These are phyloP conservation scores for Mycosphaerella sp. DNA, from an alignment of 2,329 filamentous ascomycete species.

Conservation along the genomic window DNA sequence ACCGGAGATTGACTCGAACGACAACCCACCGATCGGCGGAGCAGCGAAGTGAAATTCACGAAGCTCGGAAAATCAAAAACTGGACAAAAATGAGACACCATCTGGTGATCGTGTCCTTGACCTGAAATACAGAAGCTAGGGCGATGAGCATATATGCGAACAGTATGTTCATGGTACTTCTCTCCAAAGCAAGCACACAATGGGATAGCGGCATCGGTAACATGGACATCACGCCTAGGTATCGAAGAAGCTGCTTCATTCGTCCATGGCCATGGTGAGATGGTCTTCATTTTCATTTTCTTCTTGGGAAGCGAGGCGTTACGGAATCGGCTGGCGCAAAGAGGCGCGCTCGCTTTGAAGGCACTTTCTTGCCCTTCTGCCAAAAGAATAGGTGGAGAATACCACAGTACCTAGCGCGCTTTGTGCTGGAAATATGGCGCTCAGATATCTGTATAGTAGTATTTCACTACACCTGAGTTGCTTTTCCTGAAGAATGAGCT, in stretches of 20 bases:
- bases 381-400: not conserved
- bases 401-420: no score
- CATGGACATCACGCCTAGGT: not conserved
- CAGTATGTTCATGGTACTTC: no score
- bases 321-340: not conserved
- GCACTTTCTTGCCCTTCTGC: not conserved
- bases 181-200: no score
- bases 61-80: not conserved
- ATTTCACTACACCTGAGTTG: no score
- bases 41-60: slow-evolving; percentile 5
- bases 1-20: slow-evolving; percentile 14
- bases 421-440: no score
- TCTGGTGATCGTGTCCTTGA: not conserved
- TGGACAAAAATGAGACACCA: not conserved
- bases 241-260: not conserved
- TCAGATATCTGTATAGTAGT: no score
- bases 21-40: slow-evolving; percentile 14
- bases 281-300: no score
- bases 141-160: no score
- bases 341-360: not conserved
- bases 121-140: not conserved
- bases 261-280: not conserved
- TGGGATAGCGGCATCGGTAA: no score
- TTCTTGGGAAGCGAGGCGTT: not conserved
- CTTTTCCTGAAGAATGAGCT: no score